phyloP scores from a whole-genome alignment of 148 eudicot species.

The Fallopia convolvulus region DNA sequence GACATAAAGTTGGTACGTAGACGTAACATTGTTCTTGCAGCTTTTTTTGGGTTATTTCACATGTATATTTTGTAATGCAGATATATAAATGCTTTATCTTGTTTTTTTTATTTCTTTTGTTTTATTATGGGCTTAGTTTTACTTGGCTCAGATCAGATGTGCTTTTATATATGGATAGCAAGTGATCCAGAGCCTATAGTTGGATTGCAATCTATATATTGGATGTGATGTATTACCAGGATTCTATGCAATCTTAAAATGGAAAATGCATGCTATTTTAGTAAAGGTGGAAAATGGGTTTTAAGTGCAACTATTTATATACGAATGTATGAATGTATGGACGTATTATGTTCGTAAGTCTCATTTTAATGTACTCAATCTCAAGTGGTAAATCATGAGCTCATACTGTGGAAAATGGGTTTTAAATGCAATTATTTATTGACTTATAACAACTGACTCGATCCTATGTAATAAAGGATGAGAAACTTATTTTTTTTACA shows the following conservation, averaged over 20 bases:
- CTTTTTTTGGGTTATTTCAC: neutral
- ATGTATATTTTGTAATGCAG: neutral
- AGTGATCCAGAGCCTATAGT: neutral
- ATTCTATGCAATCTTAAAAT: neutral
- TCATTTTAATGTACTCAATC: no score
- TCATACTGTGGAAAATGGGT: no score
- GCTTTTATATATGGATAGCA: neutral
- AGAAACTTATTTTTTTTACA: no score
- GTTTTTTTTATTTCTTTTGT: neutral
- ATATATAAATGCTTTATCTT: neutral
- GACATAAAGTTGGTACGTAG: neutral
- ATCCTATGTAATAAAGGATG: no score
- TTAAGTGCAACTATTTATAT: no score
- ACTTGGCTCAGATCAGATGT: neutral
- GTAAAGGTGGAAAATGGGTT: no score
- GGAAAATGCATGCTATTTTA: no score
- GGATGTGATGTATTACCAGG: neutral
- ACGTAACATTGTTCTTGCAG: neutral
- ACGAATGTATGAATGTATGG: no score
- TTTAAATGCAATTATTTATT: no score
- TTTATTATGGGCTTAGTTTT: neutral
- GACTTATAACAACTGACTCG: no score
- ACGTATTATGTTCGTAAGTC: no score
- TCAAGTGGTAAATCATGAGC: no score
- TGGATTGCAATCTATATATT: neutral